Evolutionary conservation across 768 basidiomycete species (phyloP), one percentile per base, ranked within the genome.

Genomic region (Rhizopogon vinicolor): DNA sequence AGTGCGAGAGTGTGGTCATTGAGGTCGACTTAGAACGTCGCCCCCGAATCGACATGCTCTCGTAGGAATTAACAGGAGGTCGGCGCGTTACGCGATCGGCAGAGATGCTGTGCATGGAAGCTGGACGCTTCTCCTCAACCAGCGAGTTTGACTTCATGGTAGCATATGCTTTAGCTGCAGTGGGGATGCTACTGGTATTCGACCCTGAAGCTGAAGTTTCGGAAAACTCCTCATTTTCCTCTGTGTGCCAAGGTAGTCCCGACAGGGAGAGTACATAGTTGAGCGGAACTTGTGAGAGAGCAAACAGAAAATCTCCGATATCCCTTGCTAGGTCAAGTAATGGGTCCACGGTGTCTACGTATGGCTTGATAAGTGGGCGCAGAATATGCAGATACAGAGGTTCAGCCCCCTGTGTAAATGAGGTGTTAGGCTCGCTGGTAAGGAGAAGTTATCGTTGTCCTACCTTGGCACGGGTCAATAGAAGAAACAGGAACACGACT

Each of bases 371-470:
- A 33, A 88, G 64, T 14, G 92, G 91, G 18, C 91, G 87, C 10
- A 93, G 78, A 53, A 92, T 69, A 67, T 93, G 88, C 18, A 93
- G 75, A 62, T 83, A 91, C 44, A 93, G 80, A 7, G 91, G 92
- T 70, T 93, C 92, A 29, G 92, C 89, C 28, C 89, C 90, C 91
- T 93, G 61, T 7, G 53, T 25, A 25, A 60, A 54, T n/a, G 2
- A 39, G 40, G 7, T 1, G 49, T 67, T 35, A 65, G 44, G 49
- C 48, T 58, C 18, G 44, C 37, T 25, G 19, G 5, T 41, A 46
- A 56, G 41, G 31, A 57, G 28, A 35, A 48, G 22, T 5, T 16
- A 52, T 41, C 41, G 51, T 7, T 56, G 43, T 72, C 82, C 56
- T 65, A 88, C 91, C 69, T 85, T 75, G 56, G 91, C 83, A 52